Conservation (phyloP, 192 early-diverging fungal genomes). For the Haplosporangium gracile region DNA sequence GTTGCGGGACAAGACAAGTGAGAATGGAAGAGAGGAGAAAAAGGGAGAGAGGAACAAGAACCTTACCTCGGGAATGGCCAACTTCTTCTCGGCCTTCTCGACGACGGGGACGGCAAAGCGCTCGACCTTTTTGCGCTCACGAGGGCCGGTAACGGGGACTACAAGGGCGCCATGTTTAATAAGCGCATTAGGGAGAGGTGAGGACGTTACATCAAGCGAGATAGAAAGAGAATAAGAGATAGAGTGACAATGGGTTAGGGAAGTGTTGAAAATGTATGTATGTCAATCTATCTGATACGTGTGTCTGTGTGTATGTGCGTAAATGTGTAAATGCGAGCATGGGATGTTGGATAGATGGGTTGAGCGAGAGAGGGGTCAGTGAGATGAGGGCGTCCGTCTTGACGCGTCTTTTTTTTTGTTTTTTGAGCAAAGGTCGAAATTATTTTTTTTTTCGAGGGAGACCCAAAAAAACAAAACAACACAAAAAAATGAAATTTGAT, state of each 20-base stretch:
- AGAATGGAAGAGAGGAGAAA: neutral
- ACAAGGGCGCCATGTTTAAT: neutral
- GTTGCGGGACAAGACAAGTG: neutral
- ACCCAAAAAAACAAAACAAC: neutral
- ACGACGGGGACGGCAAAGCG: conserved; percentile 24
- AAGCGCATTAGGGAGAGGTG: neutral
- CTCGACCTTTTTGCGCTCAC: conserved; percentile 52
- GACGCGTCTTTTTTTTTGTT: neutral
- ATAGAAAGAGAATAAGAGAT: neutral
- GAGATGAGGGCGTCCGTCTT: neutral
- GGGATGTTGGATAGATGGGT: neutral
- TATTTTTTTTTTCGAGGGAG: neutral
- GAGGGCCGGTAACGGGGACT: conserved; percentile 52
- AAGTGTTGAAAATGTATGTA: neutral
- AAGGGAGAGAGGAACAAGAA: neutral
- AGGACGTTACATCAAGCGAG: neutral
- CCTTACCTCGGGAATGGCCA: conserved; percentile 46
- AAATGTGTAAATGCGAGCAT: neutral
- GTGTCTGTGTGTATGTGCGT: neutral
- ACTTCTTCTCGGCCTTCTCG: conserved; percentile 45
- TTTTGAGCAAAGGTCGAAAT: neutral
- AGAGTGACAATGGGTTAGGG: neutral
- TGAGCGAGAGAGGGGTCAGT: neutral
- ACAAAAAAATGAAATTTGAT: neutral
- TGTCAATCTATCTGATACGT: neutral